These are phyloP conservation scores for Hypomontagnella submonticulosa DNA, from an alignment of 495 filamentous ascomycete species.

Conservation along the genomic window DNA sequence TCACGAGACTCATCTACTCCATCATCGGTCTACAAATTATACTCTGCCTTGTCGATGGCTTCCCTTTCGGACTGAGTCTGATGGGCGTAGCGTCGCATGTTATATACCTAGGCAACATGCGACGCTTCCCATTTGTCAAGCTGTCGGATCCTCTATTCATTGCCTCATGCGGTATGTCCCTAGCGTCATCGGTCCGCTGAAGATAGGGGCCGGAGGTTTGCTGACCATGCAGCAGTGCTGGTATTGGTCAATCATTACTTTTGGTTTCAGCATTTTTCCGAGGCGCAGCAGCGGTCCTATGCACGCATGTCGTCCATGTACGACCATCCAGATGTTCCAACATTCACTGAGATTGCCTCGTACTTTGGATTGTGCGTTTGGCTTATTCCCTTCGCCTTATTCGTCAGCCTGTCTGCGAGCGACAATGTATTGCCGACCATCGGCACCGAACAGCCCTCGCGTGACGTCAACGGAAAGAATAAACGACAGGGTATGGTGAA, in stretches of 20 bases:
- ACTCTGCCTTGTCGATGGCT: constrained; percentile 82
- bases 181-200: background rate
- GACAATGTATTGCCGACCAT: constrained; percentile 96
- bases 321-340: constrained; percentile 72
- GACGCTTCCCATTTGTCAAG: constrained; percentile 88
- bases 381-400: constrained; percentile 94
- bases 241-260: constrained; percentile 94
- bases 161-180: constrained; percentile 74
- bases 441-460: constrained; percentile 59
- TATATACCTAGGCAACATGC: constrained; percentile 89
- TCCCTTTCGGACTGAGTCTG: constrained; percentile 77
- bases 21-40: constrained; percentile 80
- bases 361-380: constrained; percentile 98
- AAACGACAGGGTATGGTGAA: constrained; percentile 89
- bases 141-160: constrained; percentile 90
- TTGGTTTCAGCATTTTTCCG: constrained; percentile 95
- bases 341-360: constrained; percentile 93
- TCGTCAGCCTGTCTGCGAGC: constrained; percentile 89
- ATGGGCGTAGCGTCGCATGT: constrained; percentile 85
- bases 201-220: background rate
- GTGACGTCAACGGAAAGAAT: constrained; percentile 58
- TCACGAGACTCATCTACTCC: constrained; percentile 85
- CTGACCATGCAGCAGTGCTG: constrained; percentile 62
- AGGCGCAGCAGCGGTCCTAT: constrained; percentile 61
- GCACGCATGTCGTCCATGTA: constrained; percentile 64